Evolutionary conservation across 1,284 basidiomycete genomes (phyloP), one percentile per base, ranked within the genome.

Genomic region (Cutaneotrichosporon curvatum): DNA sequence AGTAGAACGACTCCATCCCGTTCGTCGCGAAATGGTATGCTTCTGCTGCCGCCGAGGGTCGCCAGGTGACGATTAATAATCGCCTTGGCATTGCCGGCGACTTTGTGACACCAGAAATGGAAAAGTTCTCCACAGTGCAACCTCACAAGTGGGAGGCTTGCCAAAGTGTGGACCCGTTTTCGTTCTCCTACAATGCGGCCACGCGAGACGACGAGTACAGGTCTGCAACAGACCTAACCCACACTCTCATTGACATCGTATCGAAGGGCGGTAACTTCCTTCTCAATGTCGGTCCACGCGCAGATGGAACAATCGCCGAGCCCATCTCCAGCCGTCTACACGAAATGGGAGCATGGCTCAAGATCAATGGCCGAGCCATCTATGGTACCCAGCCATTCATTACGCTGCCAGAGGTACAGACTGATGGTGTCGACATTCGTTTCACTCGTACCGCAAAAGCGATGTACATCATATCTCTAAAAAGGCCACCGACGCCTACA

Each of bases 101-200:
- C 53, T 79, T 79, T 53, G 75, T 76, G 43, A 81, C 79, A 0
- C 80, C 80, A 0, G 80, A 82, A 53, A 81, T 81, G 48, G 66
- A 74, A 2, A 71, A 70, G 1, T 80, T 79, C 45, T 73, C 72
- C 19, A 72, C 75, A 1, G 74, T 77, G 16, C 78, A 80, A 40
- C 70, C 75, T 0, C 63, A 66, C 32, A 73, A 70, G 43, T 81
- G 80, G 80, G 80, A 81, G 60, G 79, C 74, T 16, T 79, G 67
- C 35, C 43, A 33, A 43, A 50, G 48, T 25, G 51, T 58, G 33
- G 45, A 56, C 35, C 55, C 50, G 19, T 55, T 40, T 36, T 53
- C 51, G 33, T 62, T 61, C 36, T 56, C 55, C 18, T 59, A 56
- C 43, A 77, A 78, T 54, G 58, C 58, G 2, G 69, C 59, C 5